Percentiles rank a stretch among this genome's conserved stretches.
phyloP scores from a whole-genome alignment of 495 filamentous ascomycete species.

The Wilcoxina mikolae region DNA sequence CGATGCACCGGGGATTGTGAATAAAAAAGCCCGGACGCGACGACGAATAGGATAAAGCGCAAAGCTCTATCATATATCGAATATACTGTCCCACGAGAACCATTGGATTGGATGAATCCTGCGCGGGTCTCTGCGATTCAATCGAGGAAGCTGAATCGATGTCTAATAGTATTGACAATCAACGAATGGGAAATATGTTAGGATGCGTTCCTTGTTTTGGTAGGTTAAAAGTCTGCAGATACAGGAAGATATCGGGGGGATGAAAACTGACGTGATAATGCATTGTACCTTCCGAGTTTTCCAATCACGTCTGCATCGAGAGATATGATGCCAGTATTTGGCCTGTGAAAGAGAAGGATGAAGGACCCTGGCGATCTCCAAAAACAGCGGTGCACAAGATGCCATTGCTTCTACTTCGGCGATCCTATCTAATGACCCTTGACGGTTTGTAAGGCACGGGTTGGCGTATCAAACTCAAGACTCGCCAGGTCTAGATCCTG shows the following conservation, averaged over 20 bases:
- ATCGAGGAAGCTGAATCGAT: slow-evolving; percentile 2
- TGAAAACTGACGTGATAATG: slow-evolving; percentile 4
- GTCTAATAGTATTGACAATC: neutral
- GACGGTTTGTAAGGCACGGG: neutral
- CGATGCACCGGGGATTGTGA: no score
- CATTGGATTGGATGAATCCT: no score
- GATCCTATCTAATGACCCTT: slow-evolving; percentile 1
- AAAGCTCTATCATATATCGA: no score
- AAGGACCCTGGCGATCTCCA: neutral
- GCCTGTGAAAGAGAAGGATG: neutral
- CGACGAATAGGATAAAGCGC: no score
- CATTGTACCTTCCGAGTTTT: neutral
- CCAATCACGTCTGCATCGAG: neutral
- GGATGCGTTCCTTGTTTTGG: neutral
- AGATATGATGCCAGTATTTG: neutral
- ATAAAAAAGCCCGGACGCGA: no score
- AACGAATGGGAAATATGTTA: neutral
- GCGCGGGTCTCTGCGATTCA: slow-evolving; percentile 2
- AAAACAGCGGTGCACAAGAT: neutral
- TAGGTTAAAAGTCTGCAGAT: neutral
- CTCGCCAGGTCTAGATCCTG: slow-evolving; percentile 1
- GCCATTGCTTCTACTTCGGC: slow-evolving; percentile 2
- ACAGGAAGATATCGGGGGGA: neutral
- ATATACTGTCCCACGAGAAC: no score
- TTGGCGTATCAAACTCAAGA: neutral